Evolutionary conservation across 1,284 basidiomycete genomes (phyloP).

Genomic region (Boletus holoroseus): DNA sequence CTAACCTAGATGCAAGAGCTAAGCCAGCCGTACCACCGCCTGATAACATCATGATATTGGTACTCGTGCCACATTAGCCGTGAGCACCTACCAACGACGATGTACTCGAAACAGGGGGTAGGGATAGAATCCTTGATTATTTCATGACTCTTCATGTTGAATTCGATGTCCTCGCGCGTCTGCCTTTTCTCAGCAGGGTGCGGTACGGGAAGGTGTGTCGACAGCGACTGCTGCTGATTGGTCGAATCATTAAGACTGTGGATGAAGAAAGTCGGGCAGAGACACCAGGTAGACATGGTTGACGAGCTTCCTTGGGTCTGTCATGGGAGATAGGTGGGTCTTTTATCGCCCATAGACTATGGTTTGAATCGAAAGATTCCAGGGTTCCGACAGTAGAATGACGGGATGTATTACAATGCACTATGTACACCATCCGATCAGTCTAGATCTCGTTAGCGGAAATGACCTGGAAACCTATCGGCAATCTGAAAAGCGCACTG

Average conservation of each 20-base stretch:
- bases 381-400: no score
- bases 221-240: neutral
- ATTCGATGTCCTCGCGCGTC: conserved; percentile 3
- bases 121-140: neutral
- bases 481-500: no score
- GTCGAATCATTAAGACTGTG: neutral
- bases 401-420: no score
- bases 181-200: conserved; percentile 2
- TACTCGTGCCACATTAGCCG: neutral
- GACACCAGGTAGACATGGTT: conserved; percentile 1
- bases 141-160: neutral
- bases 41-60: conserved; percentile 5
- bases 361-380: neutral
- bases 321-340: no score
- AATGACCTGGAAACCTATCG: no score
- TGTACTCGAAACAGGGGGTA: conserved; percentile 14
- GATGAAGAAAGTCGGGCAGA: neutral
- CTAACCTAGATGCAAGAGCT: conserved; percentile 19
- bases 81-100: conserved; percentile 15
- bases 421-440: no score
- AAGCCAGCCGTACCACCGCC: conserved; percentile 21
- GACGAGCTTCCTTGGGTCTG: neutral
- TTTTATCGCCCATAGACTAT: neutral
- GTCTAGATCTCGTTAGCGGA: no score
- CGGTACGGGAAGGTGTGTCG: neutral